Evolutionary conservation across 2,329 filamentous ascomycete genomes (phyloP), one percentile per base, ranked within the genome.

Genomic region (Calonectria ilicicola): DNA sequence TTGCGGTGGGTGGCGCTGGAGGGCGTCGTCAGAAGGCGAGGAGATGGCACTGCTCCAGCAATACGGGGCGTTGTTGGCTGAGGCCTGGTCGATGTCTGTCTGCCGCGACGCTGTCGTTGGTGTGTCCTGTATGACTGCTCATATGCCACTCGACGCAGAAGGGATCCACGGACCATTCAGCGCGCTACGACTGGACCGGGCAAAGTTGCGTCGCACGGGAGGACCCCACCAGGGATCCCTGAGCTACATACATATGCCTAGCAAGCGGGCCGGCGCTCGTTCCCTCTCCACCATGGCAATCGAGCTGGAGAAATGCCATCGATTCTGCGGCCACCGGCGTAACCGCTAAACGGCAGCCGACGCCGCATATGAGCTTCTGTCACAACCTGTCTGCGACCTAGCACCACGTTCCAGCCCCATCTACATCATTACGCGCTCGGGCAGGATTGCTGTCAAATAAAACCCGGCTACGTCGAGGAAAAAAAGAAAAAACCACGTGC

Each of bases 151-250:
- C 42, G 56, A 51, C 56, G 51, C 66, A 62, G 53, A 62, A 42
- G 21, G 42, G 56, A 62, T 63, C 66, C 53, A 63, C 32, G 53
- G 44, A 32, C 66, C 32, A 68, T 38, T 42, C 40, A 46, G 32
- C 27, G 40, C 65, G 65, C 69, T 67, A 49, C 63, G 58, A 68
- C 69, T 58, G 46, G 63, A 44, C 44, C 44, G 29, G 58, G 38
- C 38, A 47, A 58, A 68, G 69, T 65, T 72, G 58, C 49, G 69
- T 72, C 58, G 69, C 65, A 72, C 69, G 69, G 69, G 58, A 67
- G 69, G 65, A 69, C 70, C 65, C 65, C 70, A 69, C 70, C 66
- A 65, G 66, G 66, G 58, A 72, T 72, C 66, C 70, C 70, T 72
- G 70, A 69, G 62, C 70, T 72, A 72, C 70, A 69, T 46, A 35